These are phyloP conservation scores for Aspergillus sp. DNA, from an alignment of 2,329 filamentous ascomycete species.

Conservation along the genomic window DNA sequence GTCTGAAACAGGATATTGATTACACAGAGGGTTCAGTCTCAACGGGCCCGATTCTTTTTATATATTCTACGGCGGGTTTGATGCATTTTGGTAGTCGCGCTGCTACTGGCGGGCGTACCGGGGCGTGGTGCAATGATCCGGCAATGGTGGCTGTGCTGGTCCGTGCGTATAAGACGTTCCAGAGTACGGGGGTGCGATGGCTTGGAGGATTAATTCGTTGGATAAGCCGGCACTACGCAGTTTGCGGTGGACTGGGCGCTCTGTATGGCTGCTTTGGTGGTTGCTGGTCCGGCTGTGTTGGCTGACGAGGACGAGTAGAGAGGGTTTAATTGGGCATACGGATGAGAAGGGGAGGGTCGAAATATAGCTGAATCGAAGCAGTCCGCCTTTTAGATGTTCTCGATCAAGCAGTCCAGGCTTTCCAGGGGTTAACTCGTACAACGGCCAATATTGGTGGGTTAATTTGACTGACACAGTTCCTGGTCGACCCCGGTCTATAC, in stretches of 20 bases:
- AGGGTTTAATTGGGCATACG: too few relatives aligned
- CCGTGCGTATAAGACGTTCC: conserved; percentile 50
- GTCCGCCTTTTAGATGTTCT: too few relatives aligned
- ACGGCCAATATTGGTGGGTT: too few relatives aligned
- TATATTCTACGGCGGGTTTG: conserved; percentile 69
- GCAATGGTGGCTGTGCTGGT: conserved; percentile 46
- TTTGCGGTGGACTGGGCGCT: conserved; percentile 1
- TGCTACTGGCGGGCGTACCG: conserved; percentile 65
- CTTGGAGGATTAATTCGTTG: conserved; percentile 45
- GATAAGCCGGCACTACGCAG: not conserved
- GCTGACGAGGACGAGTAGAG: too few relatives aligned
- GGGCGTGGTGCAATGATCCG: conserved; percentile 46
- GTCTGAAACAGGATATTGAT: conserved; percentile 44
- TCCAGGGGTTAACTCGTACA: too few relatives aligned
- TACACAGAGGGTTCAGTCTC: conserved; percentile 52
- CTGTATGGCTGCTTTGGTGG: conserved; percentile 1
- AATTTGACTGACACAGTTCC: too few relatives aligned
- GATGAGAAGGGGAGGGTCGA: too few relatives aligned
- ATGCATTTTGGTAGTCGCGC: conserved; percentile 65
- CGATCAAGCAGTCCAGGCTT: too few relatives aligned
- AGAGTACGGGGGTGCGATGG: conserved; percentile 48
- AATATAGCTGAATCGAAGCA: too few relatives aligned
- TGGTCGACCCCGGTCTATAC: too few relatives aligned
- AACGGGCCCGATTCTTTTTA: conserved; percentile 66
- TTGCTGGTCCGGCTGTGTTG: not conserved